phyloP scores from a whole-genome alignment of 306 rosid genomes.

The Dalbergia cochinchinensis region DNA sequence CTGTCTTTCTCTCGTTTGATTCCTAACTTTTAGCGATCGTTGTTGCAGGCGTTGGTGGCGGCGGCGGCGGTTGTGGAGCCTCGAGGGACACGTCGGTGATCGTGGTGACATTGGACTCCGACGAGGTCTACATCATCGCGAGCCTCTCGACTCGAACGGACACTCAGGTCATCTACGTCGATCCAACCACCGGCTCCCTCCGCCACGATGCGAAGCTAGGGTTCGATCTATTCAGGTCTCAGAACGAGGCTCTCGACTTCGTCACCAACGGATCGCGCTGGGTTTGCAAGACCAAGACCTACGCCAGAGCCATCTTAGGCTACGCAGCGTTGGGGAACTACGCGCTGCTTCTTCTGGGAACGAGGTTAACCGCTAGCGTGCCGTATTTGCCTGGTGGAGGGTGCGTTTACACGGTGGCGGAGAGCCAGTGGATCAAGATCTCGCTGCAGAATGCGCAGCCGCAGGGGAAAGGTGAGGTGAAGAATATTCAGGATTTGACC shows the following conservation, averaged over 20 bases:
- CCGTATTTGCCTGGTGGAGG: slow-evolving; percentile 94
- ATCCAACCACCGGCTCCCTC: slow-evolving; percentile 94
- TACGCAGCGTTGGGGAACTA: slow-evolving; percentile 83
- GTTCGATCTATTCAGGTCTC: slow-evolving; percentile 75
- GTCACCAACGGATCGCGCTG: slow-evolving; percentile 72
- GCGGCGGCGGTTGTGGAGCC: slow-evolving; percentile 37
- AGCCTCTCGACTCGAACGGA: slow-evolving; percentile 70
- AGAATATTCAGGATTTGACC: slow-evolving; percentile 75
- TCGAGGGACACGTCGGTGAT: slow-evolving; percentile 73
- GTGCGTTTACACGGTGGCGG: slow-evolving; percentile 73
- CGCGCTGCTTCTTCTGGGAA: slow-evolving; percentile 84
- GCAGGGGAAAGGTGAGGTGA: slow-evolving; percentile 90
- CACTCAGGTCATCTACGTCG: slow-evolving; percentile 82
- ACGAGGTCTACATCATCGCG: slow-evolving; percentile 74
- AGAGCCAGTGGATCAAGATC: slow-evolving; percentile 91
- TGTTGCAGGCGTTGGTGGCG: slow-evolving; percentile 52
- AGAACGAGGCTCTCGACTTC: slow-evolving; percentile 70
- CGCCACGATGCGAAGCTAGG: slow-evolving; percentile 66
- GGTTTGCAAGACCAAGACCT: slow-evolving; percentile 57
- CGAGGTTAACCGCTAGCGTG: slow-evolving; percentile 68
- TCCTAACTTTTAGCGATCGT: slow-evolving; percentile 1
- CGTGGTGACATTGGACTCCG: slow-evolving; percentile 79
- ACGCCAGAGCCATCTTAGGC: slow-evolving; percentile 82
- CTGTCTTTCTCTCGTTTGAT: neutral
- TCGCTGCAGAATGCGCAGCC: slow-evolving; percentile 71